Evolutionary conservation across 2,329 filamentous ascomycete genomes (phyloP).

Genomic region (Tetracladium maxilliforme): DNA sequence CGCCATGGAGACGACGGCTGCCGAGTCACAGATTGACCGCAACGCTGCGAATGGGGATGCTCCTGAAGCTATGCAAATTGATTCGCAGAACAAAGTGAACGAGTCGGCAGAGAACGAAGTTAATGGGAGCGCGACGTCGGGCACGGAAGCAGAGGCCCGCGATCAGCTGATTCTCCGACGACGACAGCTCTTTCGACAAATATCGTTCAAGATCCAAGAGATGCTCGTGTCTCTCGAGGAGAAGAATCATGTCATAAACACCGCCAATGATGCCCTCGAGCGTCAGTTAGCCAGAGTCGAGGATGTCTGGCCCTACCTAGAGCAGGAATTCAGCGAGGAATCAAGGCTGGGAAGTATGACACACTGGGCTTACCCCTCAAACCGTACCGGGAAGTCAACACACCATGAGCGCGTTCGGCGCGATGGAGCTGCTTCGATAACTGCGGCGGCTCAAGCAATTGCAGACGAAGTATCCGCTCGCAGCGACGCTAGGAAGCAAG

Average conservation of each 20-base stretch:
- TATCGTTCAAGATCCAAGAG: conserved; percentile 64
- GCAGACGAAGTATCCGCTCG: conserved; percentile 74
- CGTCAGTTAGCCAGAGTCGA: conserved; percentile 77
- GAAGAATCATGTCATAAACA: conserved; percentile 92
- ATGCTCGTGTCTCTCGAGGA: conserved; percentile 88
- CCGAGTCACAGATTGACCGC: conserved; percentile 4
- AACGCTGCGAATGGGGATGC: conserved; percentile 10
- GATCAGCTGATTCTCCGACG: conserved; percentile 46
- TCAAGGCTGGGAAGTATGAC: conserved; percentile 81
- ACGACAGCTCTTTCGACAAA: conserved; percentile 63
- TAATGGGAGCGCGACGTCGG: conserved; percentile 9
- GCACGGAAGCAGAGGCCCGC: conserved; percentile 23
- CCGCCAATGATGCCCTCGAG: conserved; percentile 78
- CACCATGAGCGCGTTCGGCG: conserved; percentile 61
- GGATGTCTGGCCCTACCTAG: conserved; percentile 73
- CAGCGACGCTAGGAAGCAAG: conserved; percentile 74
- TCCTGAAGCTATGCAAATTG: conserved; percentile 11
- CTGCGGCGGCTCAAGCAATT: conserved; percentile 60
- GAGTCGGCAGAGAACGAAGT: conserved; percentile 13
- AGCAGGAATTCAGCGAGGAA: conserved; percentile 84
- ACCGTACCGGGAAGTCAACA: conserved; percentile 49
- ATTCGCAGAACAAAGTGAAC: too few species aligned
- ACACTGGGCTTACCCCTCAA: conserved; percentile 93
- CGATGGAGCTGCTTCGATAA: conserved; percentile 63
- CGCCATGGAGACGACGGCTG: conserved; percentile 25